These are phyloP conservation scores for Lactarius deliciosus DNA, from an alignment of 768 basidiomycete genomes.

Conservation along the genomic window DNA sequence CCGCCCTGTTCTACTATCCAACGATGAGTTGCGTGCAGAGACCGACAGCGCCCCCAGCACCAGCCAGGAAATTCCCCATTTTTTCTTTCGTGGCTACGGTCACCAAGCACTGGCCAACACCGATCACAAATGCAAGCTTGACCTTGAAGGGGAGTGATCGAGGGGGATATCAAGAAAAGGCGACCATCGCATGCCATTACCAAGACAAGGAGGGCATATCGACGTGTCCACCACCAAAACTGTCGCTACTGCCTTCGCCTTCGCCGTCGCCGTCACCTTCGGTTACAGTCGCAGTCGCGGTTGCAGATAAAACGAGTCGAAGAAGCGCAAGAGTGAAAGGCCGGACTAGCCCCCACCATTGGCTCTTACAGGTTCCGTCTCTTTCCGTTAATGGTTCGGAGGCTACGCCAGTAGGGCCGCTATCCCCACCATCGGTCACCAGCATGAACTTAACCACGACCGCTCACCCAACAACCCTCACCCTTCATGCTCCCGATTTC, in stretches of 20 bases:
- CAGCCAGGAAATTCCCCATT: constrained; percentile 5
- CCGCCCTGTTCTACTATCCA: not conserved
- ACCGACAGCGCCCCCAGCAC: not conserved
- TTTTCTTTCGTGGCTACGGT: constrained; percentile 39
- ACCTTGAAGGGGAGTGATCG: constrained; percentile 43
- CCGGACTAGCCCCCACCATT: constrained; percentile 19
- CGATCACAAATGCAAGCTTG: constrained; percentile 50
- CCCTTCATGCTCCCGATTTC: constrained; percentile 84
- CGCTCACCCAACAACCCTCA: constrained; percentile 60
- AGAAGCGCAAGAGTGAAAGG: constrained; percentile 10
- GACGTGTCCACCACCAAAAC: constrained; percentile 5
- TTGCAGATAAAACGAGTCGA: not conserved
- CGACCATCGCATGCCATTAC: not conserved
- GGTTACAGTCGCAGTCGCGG: constrained; percentile 11
- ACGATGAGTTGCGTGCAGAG: constrained; percentile 9
- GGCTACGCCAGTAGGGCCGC: constrained; percentile 46
- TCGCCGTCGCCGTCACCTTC: constrained; percentile 24
- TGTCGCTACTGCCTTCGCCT: constrained; percentile 33
- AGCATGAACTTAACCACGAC: constrained; percentile 45
- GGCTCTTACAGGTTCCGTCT: constrained; percentile 25
- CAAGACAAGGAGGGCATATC: constrained; percentile 29
- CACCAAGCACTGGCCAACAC: constrained; percentile 68
- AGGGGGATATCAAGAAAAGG: constrained; percentile 33
- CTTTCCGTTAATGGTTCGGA: constrained; percentile 33
- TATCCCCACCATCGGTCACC: constrained; percentile 47